Evolutionary conservation across 73 alveolate species (phyloP).

Genomic region (Tetrahymena thermophila): DNA sequence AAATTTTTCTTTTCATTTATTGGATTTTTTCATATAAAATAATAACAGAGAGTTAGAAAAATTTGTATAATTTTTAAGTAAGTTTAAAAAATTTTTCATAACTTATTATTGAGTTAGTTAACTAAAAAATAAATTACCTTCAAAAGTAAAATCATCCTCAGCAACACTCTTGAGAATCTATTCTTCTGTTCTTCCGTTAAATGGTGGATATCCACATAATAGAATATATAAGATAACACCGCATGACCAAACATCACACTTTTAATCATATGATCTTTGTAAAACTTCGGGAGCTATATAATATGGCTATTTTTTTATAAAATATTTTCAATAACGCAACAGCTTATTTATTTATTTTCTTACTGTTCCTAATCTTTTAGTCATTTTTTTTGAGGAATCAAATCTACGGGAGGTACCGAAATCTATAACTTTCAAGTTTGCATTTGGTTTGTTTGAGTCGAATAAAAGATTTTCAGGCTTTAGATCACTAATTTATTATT

Average conservation of each 20-base stretch:
- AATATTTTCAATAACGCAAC: no score
- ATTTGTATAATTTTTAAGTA: no score
- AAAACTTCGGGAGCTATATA: neutral
- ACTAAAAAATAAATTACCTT: neutral
- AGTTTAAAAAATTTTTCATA: no score
- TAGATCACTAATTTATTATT: conserved; percentile 46
- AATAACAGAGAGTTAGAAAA: no score
- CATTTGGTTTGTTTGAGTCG: conserved; percentile 49
- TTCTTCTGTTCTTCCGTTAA: neutral
- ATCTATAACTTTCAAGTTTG: conserved; percentile 76
- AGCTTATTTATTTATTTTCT: neutral
- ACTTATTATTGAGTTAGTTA: no score
- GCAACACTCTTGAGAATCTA: neutral
- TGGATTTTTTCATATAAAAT: no score
- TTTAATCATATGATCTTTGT: neutral
- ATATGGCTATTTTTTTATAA: neutral
- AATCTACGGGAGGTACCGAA: conserved; percentile 75
- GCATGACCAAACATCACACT: neutral
- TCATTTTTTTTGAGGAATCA: conserved; percentile 30
- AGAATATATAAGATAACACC: neutral
- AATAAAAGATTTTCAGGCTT: conserved; percentile 88
- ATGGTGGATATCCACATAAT: neutral
- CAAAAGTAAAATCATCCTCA: neutral
- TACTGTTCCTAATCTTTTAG: conserved; percentile 45
- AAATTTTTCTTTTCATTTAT: neutral